phyloP scores from a whole-genome alignment of 495 filamentous ascomycete genomes.

The Neurospora pannonica region DNA sequence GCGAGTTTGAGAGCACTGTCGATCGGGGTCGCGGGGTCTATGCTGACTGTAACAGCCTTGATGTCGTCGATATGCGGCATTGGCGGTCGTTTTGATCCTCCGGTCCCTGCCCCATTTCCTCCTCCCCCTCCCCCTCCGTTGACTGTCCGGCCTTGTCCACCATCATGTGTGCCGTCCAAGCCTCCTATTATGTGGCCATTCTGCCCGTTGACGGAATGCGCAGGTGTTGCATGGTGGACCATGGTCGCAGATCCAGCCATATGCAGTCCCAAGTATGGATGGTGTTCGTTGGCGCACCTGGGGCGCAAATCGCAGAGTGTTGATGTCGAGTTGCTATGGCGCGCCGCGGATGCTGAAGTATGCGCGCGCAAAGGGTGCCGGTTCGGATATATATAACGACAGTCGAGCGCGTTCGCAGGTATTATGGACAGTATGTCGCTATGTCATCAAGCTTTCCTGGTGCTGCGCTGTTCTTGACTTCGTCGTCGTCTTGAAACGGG shows the following conservation, averaged over 20 bases:
- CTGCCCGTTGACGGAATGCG: background rate
- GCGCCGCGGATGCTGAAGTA: background rate
- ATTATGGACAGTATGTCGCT: background rate
- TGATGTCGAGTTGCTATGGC: background rate
- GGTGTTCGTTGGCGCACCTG: background rate
- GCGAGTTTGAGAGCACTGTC: slow-evolving; percentile 40
- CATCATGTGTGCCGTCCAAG: background rate
- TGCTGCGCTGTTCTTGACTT: background rate
- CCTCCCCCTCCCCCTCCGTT: background rate
- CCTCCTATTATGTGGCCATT: background rate
- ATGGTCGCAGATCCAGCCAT: slow-evolving; percentile 18
- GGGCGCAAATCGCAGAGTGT: background rate
- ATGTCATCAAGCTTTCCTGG: background rate
- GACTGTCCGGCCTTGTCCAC: background rate
- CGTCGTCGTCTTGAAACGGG: background rate
- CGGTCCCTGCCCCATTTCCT: background rate
- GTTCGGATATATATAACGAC: background rate
- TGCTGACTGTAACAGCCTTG: slow-evolving; percentile 35
- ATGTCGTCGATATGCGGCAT: slow-evolving; percentile 69
- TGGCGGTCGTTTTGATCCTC: slow-evolving; percentile 27
- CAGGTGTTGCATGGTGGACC: slow-evolving; percentile 9
- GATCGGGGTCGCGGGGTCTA: slow-evolving; percentile 36
- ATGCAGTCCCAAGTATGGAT: background rate
- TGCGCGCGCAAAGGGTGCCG: background rate
- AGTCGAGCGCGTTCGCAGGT: background rate